Conservation (phyloP, 2,329 filamentous ascomycete genomes). For the Scytalidium sp. region DNA sequence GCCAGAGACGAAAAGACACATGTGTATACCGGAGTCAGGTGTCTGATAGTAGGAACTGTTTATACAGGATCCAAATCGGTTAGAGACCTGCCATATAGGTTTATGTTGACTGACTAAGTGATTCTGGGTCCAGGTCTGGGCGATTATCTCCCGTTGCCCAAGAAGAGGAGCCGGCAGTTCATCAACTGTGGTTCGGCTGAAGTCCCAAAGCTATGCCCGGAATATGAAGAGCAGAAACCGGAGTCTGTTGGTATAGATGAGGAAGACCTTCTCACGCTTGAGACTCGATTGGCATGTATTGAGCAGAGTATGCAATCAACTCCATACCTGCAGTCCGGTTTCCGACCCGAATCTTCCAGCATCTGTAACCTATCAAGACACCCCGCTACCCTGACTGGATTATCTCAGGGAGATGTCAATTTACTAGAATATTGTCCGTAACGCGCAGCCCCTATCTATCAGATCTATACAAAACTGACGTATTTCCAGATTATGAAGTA, state of each 20-base stretch:
- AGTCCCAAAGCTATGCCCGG: neutral
- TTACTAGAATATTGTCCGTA: neutral
- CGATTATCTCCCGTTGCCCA: neutral
- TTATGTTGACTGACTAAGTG: neutral
- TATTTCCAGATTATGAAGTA: neutral
- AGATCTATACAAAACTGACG: too few relatives aligned
- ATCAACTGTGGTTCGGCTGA: neutral
- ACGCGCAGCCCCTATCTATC: too few relatives aligned
- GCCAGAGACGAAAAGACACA: neutral
- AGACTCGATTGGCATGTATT: neutral
- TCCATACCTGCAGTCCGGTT: neutral
- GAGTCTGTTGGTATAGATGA: neutral
- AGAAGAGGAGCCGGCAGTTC: neutral
- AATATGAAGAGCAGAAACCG: neutral
- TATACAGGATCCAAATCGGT: neutral
- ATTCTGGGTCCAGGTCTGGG: neutral
- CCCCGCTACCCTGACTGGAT: neutral
- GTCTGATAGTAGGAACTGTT: neutral
- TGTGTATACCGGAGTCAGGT: neutral
- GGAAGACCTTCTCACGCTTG: neutral
- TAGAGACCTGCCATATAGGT: neutral
- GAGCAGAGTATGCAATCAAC: neutral
- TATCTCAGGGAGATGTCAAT: neutral
- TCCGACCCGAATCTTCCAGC: neutral
- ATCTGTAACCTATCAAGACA: neutral